phyloP scores from a whole-genome alignment of 2,329 filamentous ascomycete species.

The Trichoderma sp. region DNA sequence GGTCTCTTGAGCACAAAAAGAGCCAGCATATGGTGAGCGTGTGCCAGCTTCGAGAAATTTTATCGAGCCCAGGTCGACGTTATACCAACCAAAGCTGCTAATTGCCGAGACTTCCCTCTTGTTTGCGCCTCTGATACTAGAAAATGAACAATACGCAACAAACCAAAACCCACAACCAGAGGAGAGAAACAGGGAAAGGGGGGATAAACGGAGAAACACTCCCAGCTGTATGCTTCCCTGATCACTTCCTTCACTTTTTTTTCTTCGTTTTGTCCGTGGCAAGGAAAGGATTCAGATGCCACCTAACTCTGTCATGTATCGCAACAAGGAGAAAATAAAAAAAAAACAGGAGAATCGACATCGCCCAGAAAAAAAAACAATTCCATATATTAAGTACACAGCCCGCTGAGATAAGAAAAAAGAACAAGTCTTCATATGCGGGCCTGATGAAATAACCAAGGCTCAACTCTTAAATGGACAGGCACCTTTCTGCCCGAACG shows the following conservation, averaged over 20 bases:
- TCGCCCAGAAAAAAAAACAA: neutral
- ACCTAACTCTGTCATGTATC: neutral
- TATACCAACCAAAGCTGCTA: neutral
- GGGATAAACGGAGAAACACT: neutral
- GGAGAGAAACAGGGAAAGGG: neutral
- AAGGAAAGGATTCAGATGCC: no score
- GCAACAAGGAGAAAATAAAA: neutral
- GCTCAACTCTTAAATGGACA: slow-evolving; percentile 2
- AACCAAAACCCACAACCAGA: neutral
- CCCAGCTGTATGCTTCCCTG: neutral
- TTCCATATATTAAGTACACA: slow-evolving; percentile 16
- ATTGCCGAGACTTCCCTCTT: neutral
- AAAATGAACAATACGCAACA: neutral
- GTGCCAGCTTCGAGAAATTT: neutral
- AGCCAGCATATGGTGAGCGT: neutral
- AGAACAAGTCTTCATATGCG: slow-evolving; percentile 5
- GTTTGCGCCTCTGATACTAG: neutral
- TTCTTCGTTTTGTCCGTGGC: neutral
- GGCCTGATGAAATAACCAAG: slow-evolving; percentile 1
- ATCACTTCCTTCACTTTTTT: neutral
- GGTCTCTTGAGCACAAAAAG: neutral
- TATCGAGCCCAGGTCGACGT: neutral
- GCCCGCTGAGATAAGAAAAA: slow-evolving; percentile 8
- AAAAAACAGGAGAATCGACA: neutral
- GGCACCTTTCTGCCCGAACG: neutral